Evolutionary conservation across 257 asterid genomes (phyloP).

Genomic region (Solanum piurae): DNA sequence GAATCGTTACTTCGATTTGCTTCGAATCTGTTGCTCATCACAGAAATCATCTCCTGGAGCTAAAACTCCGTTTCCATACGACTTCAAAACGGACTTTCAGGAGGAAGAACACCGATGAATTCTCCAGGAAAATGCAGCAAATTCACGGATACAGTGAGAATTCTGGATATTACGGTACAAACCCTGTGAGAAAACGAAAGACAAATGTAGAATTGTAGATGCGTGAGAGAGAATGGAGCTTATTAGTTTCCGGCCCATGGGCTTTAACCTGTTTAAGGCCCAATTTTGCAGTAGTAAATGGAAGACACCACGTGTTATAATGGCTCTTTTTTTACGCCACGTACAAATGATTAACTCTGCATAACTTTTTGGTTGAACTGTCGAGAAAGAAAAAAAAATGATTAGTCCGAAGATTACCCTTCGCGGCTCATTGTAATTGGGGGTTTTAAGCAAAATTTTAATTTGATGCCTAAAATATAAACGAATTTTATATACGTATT

Average conservation of each 20-base stretch:
- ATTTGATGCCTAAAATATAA: no score
- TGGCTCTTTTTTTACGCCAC: neutral
- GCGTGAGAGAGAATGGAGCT: neutral
- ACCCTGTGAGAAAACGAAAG: conserved; percentile 7
- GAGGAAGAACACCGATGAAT: neutral
- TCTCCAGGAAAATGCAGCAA: neutral
- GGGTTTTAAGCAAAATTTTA: no score
- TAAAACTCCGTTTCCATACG: neutral
- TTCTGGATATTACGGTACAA: neutral
- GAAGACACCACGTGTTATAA: neutral
- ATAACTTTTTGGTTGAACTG: neutral
- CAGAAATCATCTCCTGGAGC: conserved; percentile 12
- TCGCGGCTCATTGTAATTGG: no score
- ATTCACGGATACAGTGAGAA: neutral
- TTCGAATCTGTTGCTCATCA: conserved; percentile 23
- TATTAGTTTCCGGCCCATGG: neutral
- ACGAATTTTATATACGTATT: no score
- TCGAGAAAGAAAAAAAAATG: no score
- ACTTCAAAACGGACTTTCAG: neutral
- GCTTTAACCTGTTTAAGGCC: neutral
- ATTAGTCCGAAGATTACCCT: no score
- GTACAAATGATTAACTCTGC: neutral
- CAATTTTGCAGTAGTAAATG: neutral
- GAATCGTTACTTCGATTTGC: conserved; percentile 2
- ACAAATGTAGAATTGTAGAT: neutral